Percentiles rank a stretch among this genome's conserved stretches.
These are phyloP conservation scores for Aspergillus alliaceus DNA, from an alignment of 2,329 filamentous ascomycete species.

Conservation along the genomic window DNA sequence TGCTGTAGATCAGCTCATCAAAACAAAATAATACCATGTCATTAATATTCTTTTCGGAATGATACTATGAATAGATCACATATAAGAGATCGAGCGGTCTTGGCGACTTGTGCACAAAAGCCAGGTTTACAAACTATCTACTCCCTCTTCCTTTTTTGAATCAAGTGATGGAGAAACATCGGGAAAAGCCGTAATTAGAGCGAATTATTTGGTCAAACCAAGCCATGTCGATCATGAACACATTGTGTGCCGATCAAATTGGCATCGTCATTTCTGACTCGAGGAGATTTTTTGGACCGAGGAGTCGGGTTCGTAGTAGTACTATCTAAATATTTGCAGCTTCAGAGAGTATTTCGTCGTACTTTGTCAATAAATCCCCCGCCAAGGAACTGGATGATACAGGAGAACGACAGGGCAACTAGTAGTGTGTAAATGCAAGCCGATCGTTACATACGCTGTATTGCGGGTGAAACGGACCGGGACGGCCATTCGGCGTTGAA, in stretches of 20 bases:
- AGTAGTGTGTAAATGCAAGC: no score
- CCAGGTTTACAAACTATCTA: no score
- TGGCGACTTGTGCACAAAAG: neutral
- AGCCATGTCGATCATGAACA: neutral
- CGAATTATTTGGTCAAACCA: neutral
- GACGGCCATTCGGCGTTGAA: constrained; percentile 19
- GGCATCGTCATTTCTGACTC: neutral
- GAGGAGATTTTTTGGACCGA: neutral
- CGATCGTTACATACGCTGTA: neutral
- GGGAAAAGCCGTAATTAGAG: neutral
- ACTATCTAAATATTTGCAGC: no score
- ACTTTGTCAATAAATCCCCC: no score
- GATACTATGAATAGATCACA: neutral
- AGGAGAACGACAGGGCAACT: neutral
- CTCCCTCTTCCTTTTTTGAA: no score
- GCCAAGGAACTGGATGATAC: no score
- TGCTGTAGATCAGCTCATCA: neutral
- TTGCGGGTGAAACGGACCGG: constrained; percentile 1
- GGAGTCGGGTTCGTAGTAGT: no score
- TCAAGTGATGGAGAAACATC: neutral
- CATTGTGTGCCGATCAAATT: neutral
- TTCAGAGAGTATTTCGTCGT: no score
- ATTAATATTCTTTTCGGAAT: neutral
- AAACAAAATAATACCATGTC: neutral
- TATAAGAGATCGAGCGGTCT: neutral